Conservation (phyloP, 2,329 filamentous ascomycete species). For the Thyridium curvatum region DNA sequence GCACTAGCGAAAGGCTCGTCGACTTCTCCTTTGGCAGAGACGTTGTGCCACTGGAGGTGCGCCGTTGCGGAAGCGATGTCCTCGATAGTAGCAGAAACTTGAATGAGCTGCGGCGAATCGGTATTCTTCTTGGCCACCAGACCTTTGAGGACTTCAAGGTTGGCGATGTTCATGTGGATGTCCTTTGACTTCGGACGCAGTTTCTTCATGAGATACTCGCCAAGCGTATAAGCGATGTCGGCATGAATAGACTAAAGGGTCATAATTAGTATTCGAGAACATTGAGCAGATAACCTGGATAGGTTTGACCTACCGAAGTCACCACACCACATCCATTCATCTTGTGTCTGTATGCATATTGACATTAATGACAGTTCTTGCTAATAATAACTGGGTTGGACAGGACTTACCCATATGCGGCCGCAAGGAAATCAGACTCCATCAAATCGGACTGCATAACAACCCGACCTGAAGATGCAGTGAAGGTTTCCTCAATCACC, state of each 20-base stretch:
- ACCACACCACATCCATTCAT: conserved; percentile 35
- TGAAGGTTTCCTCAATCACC: conserved; percentile 26
- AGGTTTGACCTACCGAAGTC: conserved; percentile 33
- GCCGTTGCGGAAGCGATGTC: conserved; percentile 39
- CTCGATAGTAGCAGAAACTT: conserved; percentile 20
- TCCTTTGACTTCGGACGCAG: conserved; percentile 36
- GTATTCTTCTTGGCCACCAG: conserved; percentile 23
- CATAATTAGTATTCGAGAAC: conserved; percentile 7
- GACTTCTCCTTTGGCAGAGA: conserved; percentile 24
- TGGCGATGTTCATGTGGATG: conserved; percentile 26
- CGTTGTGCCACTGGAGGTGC: conserved; percentile 32
- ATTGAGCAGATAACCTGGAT: too few relatives aligned
- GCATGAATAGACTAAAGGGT: conserved; percentile 40
- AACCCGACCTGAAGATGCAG: conserved; percentile 15
- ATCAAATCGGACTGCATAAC: conserved; percentile 30
- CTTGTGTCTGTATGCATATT: conserved; percentile 25
- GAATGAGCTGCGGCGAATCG: conserved; percentile 21
- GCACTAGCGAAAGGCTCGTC: conserved; percentile 38
- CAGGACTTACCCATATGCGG: conserved; percentile 33
- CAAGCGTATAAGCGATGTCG: conserved; percentile 59
- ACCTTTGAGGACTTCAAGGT: conserved; percentile 28
- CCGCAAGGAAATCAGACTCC: conserved; percentile 27
- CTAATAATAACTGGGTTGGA: too few relatives aligned
- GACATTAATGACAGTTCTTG: too few relatives aligned
- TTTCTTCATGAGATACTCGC: conserved; percentile 51